Percentiles rank a stretch among this genome's conserved stretches.
These are phyloP conservation scores for Rosa persica DNA, from an alignment of 306 rosid genomes.

Conservation along the genomic window DNA sequence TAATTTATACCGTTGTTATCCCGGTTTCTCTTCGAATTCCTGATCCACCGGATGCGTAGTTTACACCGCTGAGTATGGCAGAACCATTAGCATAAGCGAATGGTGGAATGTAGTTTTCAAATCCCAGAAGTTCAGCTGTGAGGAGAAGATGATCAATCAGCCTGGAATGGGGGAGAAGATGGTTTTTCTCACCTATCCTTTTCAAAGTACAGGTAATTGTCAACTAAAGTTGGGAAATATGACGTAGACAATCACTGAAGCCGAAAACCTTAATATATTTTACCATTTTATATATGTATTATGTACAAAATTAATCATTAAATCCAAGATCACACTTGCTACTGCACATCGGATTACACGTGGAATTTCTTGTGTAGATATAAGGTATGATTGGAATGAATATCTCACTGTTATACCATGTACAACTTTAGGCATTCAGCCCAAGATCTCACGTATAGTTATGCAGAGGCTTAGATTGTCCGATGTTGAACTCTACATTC, in stretches of 20 bases:
- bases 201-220: too few relatives aligned
- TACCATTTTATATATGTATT: too few relatives aligned
- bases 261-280: neutral
- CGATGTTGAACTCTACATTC: neutral
- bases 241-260: neutral
- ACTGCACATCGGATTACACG: neutral
- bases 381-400: too few relatives aligned
- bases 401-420: neutral
- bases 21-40: conserved; percentile 57
- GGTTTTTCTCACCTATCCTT: neutral
- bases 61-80: conserved; percentile 47
- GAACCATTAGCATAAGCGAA: conserved; percentile 27
- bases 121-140: conserved; percentile 68
- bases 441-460: neutral
- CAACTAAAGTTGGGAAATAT: too few relatives aligned
- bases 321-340: neutral
- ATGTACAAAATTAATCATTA: too few relatives aligned
- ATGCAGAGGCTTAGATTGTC: neutral
- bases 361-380: neutral
- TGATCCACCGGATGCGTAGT: conserved; percentile 71
- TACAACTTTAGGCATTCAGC: neutral
- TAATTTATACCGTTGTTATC: conserved; percentile 8
- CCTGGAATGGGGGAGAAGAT: neutral
- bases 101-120: conserved; percentile 48
- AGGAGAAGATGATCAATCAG: neutral